These are phyloP conservation scores for Pistacia integerrima DNA, from an alignment of 345 rosid genomes.

Conservation along the genomic window DNA sequence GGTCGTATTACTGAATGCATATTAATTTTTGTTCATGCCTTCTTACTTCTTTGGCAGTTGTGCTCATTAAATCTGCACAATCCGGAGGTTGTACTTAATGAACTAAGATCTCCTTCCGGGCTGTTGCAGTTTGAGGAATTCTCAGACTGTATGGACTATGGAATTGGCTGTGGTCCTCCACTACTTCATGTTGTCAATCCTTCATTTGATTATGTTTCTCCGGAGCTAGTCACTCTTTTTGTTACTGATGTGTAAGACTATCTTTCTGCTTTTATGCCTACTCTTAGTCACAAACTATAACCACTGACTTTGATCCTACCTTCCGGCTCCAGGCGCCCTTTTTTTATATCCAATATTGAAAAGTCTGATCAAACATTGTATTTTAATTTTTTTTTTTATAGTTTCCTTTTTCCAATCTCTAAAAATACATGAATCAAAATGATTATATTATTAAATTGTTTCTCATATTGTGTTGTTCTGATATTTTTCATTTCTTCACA, in stretches of 20 bases:
- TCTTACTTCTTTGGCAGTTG: conserved; percentile 22
- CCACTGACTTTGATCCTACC: background rate
- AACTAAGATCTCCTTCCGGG: conserved; percentile 47
- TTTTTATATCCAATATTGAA: background rate
- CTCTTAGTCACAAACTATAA: background rate
- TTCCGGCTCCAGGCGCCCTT: background rate
- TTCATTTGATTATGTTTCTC: conserved; percentile 46
- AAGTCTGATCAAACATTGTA: background rate
- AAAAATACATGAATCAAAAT: background rate
- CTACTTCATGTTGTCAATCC: conserved; percentile 47
- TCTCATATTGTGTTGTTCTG: background rate
- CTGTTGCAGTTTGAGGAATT: conserved; percentile 48
- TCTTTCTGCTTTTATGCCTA: background rate
- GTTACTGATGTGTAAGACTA: conserved; percentile 37
- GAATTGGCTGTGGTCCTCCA: conserved; percentile 33
- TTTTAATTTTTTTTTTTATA: background rate
- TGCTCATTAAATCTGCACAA: conserved; percentile 42
- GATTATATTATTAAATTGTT: background rate
- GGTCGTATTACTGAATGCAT: background rate
- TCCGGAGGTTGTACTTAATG: conserved; percentile 40
- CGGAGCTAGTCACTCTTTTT: conserved; percentile 43
- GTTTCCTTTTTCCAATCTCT: background rate
- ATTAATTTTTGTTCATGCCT: background rate
- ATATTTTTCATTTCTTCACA: conserved; percentile 24
- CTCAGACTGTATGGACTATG: conserved; percentile 45